A percentile compares a stretch with the other conserved stretches of the same genome.
These are phyloP conservation scores for Mortierella sp. DNA, from an alignment of 371 early-diverging fungal species.

Conservation along the genomic window DNA sequence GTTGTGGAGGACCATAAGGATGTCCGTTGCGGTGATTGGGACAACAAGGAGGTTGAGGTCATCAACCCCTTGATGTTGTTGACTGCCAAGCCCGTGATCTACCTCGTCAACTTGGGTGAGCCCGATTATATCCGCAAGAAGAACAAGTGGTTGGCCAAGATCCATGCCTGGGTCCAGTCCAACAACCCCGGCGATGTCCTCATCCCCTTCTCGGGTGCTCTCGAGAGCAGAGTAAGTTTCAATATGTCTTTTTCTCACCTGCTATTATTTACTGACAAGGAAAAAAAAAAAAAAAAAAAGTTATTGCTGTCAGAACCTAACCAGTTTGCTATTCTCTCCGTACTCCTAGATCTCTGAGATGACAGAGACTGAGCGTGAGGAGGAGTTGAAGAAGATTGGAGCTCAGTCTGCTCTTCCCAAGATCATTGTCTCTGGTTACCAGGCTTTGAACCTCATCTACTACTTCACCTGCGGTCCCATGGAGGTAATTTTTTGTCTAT, in stretches of 20 bases:
- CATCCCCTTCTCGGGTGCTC: conserved; percentile 90
- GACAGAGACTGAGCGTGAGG: conserved; percentile 56
- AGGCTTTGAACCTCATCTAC: conserved; percentile 86
- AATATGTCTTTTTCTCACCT: conserved; percentile 40
- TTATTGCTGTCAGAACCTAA: neutral
- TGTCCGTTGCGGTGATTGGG: conserved; percentile 68
- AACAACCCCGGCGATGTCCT: conserved; percentile 87
- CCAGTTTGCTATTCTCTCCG: neutral
- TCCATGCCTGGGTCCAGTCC: conserved; percentile 93
- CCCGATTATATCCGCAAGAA: conserved; percentile 78
- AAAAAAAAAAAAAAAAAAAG: neutral
- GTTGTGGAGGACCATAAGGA: conserved; percentile 62
- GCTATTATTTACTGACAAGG: too few species aligned
- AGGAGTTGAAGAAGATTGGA: conserved; percentile 52
- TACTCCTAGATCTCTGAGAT: conserved; percentile 57
- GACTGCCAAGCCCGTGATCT: conserved; percentile 94
- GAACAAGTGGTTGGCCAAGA: conserved; percentile 72
- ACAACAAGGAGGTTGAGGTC: conserved; percentile 72
- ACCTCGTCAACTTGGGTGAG: conserved; percentile 89
- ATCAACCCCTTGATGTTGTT: conserved; percentile 87
- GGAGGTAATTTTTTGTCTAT: conserved; percentile 78
- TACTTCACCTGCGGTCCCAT: conserved; percentile 92
- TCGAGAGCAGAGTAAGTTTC: conserved; percentile 70
- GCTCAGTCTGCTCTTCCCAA: conserved; percentile 72
- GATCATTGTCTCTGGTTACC: conserved; percentile 88